A percentile compares a stretch with the other conserved stretches of the same genome.
Evolutionary conservation across 2,329 filamentous ascomycete genomes (phyloP).

Genomic region (Bipolaris gigantea): DNA sequence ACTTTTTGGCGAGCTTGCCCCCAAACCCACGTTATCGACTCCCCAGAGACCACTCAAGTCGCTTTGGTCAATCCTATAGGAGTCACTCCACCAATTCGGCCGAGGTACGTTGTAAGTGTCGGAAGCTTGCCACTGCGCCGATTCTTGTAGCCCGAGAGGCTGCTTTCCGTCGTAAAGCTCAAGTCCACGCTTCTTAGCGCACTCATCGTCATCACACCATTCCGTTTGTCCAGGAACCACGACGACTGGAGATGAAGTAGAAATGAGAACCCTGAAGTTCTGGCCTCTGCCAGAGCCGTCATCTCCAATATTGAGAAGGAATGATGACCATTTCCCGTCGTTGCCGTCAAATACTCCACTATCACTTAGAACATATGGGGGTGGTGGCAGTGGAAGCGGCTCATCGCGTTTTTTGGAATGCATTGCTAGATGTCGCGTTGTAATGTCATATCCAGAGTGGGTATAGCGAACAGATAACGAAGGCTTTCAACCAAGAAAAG

Average conservation of each 20-base stretch:
- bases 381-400: slow-evolving; percentile 13
- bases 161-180: slow-evolving; percentile 20
- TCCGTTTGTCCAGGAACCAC: slow-evolving; percentile 28
- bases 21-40: slow-evolving; percentile 33
- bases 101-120: slow-evolving; percentile 23
- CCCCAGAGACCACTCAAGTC: slow-evolving; percentile 21
- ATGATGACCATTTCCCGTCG: slow-evolving; percentile 49
- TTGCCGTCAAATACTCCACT: slow-evolving; percentile 42
- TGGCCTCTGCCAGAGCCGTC: slow-evolving; percentile 36
- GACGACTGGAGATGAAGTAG: slow-evolving; percentile 33
- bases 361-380: slow-evolving; percentile 19
- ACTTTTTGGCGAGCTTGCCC: slow-evolving; percentile 20
- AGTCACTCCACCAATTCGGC: slow-evolving; percentile 21
- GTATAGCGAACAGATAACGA: slow-evolving; percentile 16
- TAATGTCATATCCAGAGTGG: slow-evolving; percentile 4
- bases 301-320: slow-evolving; percentile 45
- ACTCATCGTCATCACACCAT: slow-evolving; percentile 31
- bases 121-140: slow-evolving; percentile 19
- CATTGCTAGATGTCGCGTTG: slow-evolving; percentile 28
- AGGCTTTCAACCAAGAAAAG: slow-evolving; percentile 14
- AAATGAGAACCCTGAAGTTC: slow-evolving; percentile 40
- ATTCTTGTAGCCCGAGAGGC: slow-evolving; percentile 25
- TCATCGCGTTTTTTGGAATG: slow-evolving; percentile 26
- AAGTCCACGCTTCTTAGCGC: slow-evolving; percentile 36
- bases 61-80: slow-evolving; percentile 7